Base-by-base conservation (phyloP, 2,329 filamentous ascomycete genomes). In the Ramichloridium luteum region DNA sequence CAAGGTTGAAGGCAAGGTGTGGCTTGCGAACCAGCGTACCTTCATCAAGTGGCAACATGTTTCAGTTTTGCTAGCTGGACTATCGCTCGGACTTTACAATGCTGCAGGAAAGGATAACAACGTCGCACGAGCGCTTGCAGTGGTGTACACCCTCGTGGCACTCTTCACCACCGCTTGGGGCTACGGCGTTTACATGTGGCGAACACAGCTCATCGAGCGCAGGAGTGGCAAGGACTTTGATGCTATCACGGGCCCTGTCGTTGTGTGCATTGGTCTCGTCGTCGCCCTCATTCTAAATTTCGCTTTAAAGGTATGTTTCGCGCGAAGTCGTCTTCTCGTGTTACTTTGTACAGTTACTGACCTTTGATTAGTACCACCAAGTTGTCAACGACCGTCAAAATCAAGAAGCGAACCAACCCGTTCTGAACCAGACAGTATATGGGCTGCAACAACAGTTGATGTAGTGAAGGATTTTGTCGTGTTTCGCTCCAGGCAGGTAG, bases 41-140 rank as follows among this genome's bases (percentile, higher is more conserved):
- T 98, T 94, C 55, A 78, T 98, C 58, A 96, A 94, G 59, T 98
- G 90, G 90, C 83, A 96, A 64, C 86, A 96, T 56, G 85, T 98
- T 49, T 79, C 76, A 39, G 74, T 98, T 29, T 68, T 98, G 10
- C 74, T 98, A 14, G 86, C 85, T 22, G 77, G 78, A 13, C 61
- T 98, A 16, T 82, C 83, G 1, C 64, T 98, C 9, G 82, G 79
- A 13, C 63, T 98, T 16, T 94, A 88, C 61, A 88, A 93, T 46
- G 84, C 88, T 0, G 86, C 86, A 0, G 81, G 82, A 5, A 64
- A 77, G 45, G 50, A 65, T 35, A 83, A 92, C 55, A 64, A 65
- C n/a, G 57, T 93, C 17, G 85, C 84, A 0, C 70, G 81, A 46
- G 63, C 65, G 22, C 74, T 96, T 50, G 86, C 85, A n/a, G 65